phyloP scores from a whole-genome alignment of 2,329 filamentous ascomycete genomes.

The Talaromyces sp. region DNA sequence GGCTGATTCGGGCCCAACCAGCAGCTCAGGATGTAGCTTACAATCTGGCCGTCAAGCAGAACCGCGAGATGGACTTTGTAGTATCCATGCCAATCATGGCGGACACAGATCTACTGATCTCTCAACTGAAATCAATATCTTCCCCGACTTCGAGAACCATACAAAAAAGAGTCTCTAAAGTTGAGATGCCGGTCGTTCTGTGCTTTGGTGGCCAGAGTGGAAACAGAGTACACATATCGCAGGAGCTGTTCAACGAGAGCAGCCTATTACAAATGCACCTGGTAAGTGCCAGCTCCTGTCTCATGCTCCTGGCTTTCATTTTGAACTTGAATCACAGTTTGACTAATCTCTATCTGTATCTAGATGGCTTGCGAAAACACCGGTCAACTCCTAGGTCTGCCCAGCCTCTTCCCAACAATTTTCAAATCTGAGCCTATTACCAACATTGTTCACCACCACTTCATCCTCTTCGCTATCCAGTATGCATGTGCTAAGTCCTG shows the following conservation, averaged over 20 bases:
- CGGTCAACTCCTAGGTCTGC: neutral
- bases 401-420: neutral
- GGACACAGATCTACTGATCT: too few relatives aligned
- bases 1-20: neutral
- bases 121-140: neutral
- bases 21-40: neutral
- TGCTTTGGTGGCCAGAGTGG: conserved; percentile 41
- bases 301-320: neutral
- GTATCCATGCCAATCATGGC: neutral
- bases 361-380: neutral
- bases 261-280: neutral
- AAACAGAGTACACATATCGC: conserved; percentile 12
- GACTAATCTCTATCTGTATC: neutral
- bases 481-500: conserved; percentile 2
- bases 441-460: neutral
- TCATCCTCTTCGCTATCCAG: neutral
- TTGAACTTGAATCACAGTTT: too few relatives aligned
- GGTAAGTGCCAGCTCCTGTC: neutral
- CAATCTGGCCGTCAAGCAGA: neutral
- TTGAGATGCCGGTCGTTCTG: conserved; percentile 31
- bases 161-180: neutral
- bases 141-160: neutral
- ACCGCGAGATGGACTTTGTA: neutral
- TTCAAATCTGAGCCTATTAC: neutral
- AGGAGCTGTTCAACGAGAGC: neutral